Percentiles rank a stretch among this genome's conserved stretches.
These are phyloP conservation scores for Cystoderma amianthinum DNA, from an alignment of 768 basidiomycete species.

Conservation along the genomic window DNA sequence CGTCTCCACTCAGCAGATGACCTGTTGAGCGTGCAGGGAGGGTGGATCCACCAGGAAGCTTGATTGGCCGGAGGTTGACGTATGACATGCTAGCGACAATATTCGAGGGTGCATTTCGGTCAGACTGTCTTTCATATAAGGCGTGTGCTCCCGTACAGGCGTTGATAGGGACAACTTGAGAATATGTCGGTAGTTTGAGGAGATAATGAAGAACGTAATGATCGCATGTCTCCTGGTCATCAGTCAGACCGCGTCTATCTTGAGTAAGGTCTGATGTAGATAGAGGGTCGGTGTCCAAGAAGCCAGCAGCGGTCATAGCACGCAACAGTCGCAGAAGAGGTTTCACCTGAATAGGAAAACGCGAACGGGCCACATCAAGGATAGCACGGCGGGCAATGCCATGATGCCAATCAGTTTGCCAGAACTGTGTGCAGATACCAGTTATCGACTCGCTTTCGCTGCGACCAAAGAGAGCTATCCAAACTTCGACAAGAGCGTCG, in stretches of 20 bases:
- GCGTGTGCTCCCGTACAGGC: slow-evolving; percentile 64
- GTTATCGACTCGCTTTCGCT: slow-evolving; percentile 61
- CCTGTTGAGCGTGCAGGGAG: slow-evolving; percentile 65
- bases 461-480: slow-evolving; percentile 75
- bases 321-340: slow-evolving; percentile 68
- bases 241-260: slow-evolving; percentile 29
- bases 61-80: slow-evolving; percentile 57
- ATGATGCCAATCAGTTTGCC: slow-evolving; percentile 70
- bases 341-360: slow-evolving; percentile 76
- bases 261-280: slow-evolving; percentile 42
- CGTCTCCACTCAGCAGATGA: slow-evolving; percentile 65
- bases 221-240: slow-evolving; percentile 54
- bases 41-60: slow-evolving; percentile 69
- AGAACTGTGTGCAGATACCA: slow-evolving; percentile 75
- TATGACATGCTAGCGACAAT: slow-evolving; percentile 48
- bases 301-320: slow-evolving; percentile 71
- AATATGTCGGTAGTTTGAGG: slow-evolving; percentile 61
- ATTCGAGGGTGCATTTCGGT: slow-evolving; percentile 48
- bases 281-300: slow-evolving; percentile 67
- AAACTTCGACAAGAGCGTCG: slow-evolving; percentile 63
- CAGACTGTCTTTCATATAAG: slow-evolving; percentile 61
- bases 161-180: slow-evolving; percentile 61
- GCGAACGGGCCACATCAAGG: slow-evolving; percentile 73
- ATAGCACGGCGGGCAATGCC: slow-evolving; percentile 68
- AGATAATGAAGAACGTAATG: slow-evolving; percentile 74